Conservation (phyloP, 2,329 filamentous ascomycete genomes). For the Talaromyces sp. region DNA sequence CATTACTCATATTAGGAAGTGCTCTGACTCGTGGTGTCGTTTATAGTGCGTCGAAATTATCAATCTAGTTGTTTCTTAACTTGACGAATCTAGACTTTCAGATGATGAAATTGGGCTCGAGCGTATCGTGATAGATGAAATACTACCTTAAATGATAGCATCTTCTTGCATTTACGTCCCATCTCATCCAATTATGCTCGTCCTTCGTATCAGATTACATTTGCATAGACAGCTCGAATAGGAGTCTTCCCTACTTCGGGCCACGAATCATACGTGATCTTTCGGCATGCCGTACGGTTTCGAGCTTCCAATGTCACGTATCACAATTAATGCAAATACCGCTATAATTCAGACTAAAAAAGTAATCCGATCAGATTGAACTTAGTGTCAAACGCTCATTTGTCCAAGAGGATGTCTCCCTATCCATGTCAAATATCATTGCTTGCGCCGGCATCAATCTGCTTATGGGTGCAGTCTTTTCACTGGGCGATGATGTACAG, state of each 20-base stretch:
- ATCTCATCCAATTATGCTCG: neutral
- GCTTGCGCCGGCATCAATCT: neutral
- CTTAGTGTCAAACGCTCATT: neutral
- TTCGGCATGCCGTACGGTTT: neutral
- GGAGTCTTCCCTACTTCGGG: neutral
- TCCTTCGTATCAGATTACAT: neutral
- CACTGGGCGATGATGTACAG: neutral
- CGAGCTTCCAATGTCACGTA: neutral
- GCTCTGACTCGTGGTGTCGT: neutral
- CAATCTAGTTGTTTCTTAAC: neutral
- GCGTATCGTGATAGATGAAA: neutral
- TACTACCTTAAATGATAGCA: neutral
- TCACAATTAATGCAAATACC: neutral
- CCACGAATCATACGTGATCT: neutral
- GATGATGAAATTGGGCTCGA: neutral
- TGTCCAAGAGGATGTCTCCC: neutral
- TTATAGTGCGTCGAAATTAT: neutral
- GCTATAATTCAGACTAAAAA: neutral
- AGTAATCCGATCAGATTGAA: neutral
- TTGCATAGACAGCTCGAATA: neutral
- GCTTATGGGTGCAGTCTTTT: neutral
- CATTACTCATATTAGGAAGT: neutral
- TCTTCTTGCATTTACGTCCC: neutral
- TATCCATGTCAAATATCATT: neutral
- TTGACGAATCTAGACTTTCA: neutral